Conservation (phyloP, 768 basidiomycete species). For the Trametes elegans region DNA sequence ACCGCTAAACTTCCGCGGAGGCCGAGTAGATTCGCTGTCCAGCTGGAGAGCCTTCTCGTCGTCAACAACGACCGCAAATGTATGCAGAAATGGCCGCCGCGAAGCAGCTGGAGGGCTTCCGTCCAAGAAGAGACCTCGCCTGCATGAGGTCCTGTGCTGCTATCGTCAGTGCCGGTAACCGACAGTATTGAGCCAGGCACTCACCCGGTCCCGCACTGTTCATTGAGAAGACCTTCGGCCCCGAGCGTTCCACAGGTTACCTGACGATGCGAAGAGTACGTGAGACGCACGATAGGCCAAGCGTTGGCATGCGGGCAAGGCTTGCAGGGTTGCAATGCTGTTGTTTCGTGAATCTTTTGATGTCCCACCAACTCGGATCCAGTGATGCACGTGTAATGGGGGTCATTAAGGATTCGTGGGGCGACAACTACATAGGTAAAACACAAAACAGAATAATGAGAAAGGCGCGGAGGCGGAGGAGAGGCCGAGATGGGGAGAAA, state of each 20-base stretch:
- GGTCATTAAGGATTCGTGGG: slow-evolving; percentile 13
- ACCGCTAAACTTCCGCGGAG: too few species aligned
- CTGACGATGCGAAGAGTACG: not conserved
- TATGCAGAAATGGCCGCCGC: too few species aligned
- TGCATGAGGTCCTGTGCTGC: not conserved
- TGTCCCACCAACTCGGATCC: not conserved
- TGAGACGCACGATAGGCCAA: not conserved
- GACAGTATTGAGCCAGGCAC: not conserved
- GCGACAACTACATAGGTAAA: slow-evolving; percentile 20
- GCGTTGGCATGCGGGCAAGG: too few species aligned
- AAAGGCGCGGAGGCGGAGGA: not conserved
- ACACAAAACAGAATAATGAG: slow-evolving; percentile 12
- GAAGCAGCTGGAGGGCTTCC: too few species aligned
- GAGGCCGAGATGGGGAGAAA: not conserved
- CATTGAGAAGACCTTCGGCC: not conserved
- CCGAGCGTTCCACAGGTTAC: not conserved
- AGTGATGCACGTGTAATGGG: slow-evolving; percentile 2
- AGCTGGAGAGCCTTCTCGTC: too few species aligned
- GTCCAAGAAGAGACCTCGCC: too few species aligned
- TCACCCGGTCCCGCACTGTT: not conserved
- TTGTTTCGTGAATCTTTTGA: not conserved
- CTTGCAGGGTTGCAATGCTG: too few species aligned
- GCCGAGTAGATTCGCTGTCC: too few species aligned
- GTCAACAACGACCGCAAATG: too few species aligned
- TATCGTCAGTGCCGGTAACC: not conserved